Conservation (phyloP, 1,284 basidiomycete species). For the Amylostereum areolatum region DNA sequence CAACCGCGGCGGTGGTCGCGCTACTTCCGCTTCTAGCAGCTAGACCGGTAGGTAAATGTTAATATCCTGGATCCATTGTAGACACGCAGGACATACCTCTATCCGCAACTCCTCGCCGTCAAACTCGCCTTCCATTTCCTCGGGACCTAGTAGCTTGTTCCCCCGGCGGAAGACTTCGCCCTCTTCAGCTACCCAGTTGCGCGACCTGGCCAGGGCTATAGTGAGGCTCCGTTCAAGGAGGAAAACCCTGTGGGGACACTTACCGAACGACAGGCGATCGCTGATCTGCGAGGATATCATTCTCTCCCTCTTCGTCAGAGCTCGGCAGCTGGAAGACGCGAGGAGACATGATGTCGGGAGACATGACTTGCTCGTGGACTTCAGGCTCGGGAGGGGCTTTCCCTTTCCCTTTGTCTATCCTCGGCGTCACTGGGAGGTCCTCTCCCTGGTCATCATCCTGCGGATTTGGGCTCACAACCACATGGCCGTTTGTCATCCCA, state of each 20-base stretch:
- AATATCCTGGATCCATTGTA: not conserved
- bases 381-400: conserved; percentile 63
- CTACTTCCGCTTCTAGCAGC: conserved; percentile 1
- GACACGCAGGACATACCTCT: conserved; percentile 51
- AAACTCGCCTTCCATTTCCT: conserved; percentile 81
- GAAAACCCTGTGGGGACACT: conserved; percentile 14
- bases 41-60: not conserved
- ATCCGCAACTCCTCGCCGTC: conserved; percentile 79
- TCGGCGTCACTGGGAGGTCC: conserved; percentile 47
- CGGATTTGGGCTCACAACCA: conserved; percentile 6
- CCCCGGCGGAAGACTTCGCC: conserved; percentile 93
- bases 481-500: conserved; percentile 8
- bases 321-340: too few species aligned
- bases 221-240: not conserved
- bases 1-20: not conserved
- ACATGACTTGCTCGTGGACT: conserved; percentile 61
- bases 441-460: conserved; percentile 23
- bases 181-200: conserved; percentile 80
- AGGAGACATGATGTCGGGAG: conserved; percentile 53
- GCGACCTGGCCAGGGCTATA: conserved; percentile 39
- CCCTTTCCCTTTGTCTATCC: conserved; percentile 70
- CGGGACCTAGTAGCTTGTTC: conserved; percentile 68
- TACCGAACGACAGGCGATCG: conserved; percentile 57
- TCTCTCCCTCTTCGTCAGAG: conserved; percentile 31
- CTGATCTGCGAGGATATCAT: conserved; percentile 10